Evolutionary conservation across 78 protist species (phyloP).

Genomic region (Planoprotostelium fungivorum): DNA sequence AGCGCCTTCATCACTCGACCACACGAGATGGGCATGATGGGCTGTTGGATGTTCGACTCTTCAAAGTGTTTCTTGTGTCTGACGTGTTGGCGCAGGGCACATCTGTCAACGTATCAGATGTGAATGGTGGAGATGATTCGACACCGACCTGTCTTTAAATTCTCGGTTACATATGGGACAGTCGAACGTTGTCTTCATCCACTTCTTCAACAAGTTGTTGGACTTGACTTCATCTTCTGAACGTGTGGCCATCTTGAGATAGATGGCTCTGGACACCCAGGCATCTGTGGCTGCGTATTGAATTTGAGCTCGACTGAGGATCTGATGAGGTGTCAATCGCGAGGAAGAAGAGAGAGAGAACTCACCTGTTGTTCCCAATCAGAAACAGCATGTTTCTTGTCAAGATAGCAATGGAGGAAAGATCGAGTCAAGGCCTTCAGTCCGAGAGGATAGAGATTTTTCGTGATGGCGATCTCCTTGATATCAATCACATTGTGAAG

Average conservation of each 20-base stretch:
- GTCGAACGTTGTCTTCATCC: background rate
- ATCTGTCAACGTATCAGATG: background rate
- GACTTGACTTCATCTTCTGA: background rate
- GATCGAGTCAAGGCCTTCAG: background rate
- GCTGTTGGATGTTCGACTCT: background rate
- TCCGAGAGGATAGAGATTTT: background rate
- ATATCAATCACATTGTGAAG: background rate
- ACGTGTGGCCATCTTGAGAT: background rate
- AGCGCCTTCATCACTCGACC: background rate
- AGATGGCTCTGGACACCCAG: background rate
- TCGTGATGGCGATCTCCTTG: background rate
- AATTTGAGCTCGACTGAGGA: background rate
- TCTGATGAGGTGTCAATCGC: background rate
- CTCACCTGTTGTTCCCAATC: background rate
- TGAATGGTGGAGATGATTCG: background rate
- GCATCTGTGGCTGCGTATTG: background rate
- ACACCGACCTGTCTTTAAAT: background rate
- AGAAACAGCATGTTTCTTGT: background rate
- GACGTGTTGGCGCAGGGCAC: slow-evolving; percentile 1
- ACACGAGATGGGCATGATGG: background rate
- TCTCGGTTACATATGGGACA: background rate
- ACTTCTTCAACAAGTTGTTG: too few relatives aligned
- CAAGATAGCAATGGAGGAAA: background rate
- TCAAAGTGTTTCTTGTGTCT: background rate
- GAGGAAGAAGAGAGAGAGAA: background rate